A percentile compares a stretch with the other conserved stretches of the same genome.
Conservation (phyloP, 1,139 yeast species). For the Geotrichum australiense region DNA sequence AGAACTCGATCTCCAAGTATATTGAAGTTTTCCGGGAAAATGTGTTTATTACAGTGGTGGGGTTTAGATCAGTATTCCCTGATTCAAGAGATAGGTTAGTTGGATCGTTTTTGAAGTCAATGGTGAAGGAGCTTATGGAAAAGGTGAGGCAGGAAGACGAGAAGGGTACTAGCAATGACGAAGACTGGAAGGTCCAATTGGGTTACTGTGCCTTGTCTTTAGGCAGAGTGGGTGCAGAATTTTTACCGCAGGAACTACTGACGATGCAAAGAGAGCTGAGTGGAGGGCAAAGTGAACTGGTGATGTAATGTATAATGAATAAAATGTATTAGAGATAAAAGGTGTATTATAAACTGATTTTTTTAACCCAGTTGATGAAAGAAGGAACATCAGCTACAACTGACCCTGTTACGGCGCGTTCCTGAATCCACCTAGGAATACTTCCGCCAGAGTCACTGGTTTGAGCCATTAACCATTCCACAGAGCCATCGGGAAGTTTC, state of each 20-base stretch:
- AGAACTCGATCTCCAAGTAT: constrained; percentile 67
- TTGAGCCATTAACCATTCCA: constrained; percentile 61
- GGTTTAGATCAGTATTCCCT: constrained; percentile 58
- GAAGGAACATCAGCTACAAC: constrained; percentile 64
- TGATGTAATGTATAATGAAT: neutral
- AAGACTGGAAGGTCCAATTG: constrained; percentile 52
- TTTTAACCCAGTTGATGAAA: constrained; percentile 45
- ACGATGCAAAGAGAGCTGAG: constrained; percentile 1
- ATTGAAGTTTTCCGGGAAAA: constrained; percentile 81
- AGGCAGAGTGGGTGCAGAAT: constrained; percentile 63
- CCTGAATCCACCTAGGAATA: constrained; percentile 59
- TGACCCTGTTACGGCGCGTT: constrained; percentile 47
- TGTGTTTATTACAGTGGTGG: constrained; percentile 63
- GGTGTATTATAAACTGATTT: constrained; percentile 1
- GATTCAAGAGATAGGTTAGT: constrained; percentile 33
- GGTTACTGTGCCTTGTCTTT: constrained; percentile 72
- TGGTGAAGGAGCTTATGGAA: constrained; percentile 34
- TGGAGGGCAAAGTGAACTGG: constrained; percentile 1
- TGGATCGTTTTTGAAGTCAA: constrained; percentile 39
- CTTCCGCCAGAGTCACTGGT: constrained; percentile 61
- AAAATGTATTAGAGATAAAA: neutral
- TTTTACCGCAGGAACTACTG: constrained; percentile 34
- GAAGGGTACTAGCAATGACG: constrained; percentile 36
- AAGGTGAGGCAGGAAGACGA: constrained; percentile 29
- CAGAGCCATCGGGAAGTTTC: constrained; percentile 35